These are phyloP conservation scores for Akanthomyces dipterigenus DNA, from an alignment of 2,329 filamentous ascomycete genomes.

Conservation along the genomic window DNA sequence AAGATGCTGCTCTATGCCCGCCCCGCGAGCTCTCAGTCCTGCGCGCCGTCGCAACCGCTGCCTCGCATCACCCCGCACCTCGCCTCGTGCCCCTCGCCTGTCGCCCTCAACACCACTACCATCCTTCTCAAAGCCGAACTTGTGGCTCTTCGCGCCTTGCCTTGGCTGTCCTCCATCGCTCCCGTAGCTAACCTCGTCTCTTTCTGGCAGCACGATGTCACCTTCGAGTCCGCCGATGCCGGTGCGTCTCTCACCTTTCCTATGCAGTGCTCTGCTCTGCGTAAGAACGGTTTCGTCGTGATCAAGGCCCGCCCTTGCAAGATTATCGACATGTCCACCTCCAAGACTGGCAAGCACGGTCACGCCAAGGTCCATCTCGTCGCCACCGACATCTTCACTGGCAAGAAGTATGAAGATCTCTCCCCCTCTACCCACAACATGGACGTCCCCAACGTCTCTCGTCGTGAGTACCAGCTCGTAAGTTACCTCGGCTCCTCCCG, in stretches of 20 bases:
- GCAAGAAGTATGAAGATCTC: slow-evolving; percentile 99
- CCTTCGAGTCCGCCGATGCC: slow-evolving; percentile 91
- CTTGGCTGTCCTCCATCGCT: neutral
- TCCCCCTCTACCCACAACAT: slow-evolving; percentile 97
- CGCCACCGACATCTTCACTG: slow-evolving; percentile 97
- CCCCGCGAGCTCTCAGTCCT: slow-evolving; percentile 18
- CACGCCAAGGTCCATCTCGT: slow-evolving; percentile 99
- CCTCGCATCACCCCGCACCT: slow-evolving; percentile 40
- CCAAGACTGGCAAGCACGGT: slow-evolving; percentile 99
- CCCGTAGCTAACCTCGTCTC: slow-evolving; percentile 14
- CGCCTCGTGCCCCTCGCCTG: slow-evolving; percentile 30
- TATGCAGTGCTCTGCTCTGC: slow-evolving; percentile 99
- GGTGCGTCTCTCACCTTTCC: slow-evolving; percentile 91
- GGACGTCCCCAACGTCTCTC: slow-evolving; percentile 91
- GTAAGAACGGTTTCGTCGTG: slow-evolving; percentile 98
- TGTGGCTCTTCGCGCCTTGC: slow-evolving; percentile 5
- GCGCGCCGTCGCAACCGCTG: slow-evolving; percentile 10
- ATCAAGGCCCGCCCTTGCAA: slow-evolving; percentile 99
- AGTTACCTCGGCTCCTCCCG: slow-evolving; percentile 30
- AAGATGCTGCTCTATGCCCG: slow-evolving; percentile 27
- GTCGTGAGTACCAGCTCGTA: slow-evolving; percentile 91
- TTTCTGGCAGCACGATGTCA: slow-evolving; percentile 53
- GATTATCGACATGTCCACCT: slow-evolving; percentile 99
- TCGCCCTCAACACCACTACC: slow-evolving; percentile 8
- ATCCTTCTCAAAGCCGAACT: neutral